Base-by-base conservation (phyloP, 345 rosid genomes). In the Eutrema heterophyllum region DNA sequence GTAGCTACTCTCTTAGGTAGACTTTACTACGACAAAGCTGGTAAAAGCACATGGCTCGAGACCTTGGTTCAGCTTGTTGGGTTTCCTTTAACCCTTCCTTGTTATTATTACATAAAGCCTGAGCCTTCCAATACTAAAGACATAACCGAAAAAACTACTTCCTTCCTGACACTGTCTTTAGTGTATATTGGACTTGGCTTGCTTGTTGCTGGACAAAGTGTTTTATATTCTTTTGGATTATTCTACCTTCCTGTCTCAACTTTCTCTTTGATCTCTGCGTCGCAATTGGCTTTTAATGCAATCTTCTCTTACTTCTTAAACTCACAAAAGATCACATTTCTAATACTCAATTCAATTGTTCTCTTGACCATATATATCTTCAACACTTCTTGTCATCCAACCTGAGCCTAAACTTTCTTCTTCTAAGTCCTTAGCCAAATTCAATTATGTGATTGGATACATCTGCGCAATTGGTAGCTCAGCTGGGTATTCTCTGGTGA, bases 1-100 rank as follows among this genome's bases (percentile, higher is more conserved):
- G 49, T 49, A 18, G 83, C 90, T 2, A 72, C 81, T 0, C 60
- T 86, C 46, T 56, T 84, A 62, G 88, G 83, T 41, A 84, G 86
- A 68, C 74, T 84, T 11, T 88, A 86, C 82, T 84, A 51, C 33
- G 75, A 77, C 8, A 78, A 85, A 72, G 86, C 91, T 7, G 87
- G 91, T 30, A 78, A 62, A 21, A 82, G 89, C 81, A 78, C 69
- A 55, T 86, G 91, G 87, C 41, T 86, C 1, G 83, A 67, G 50
- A 72, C 91, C 6, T 75, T 84, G 3, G 80, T 78, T 15, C 90
- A 85, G 44, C 70, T 71, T 43, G 45, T 64, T 24, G 90, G 89
- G 56, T 83, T 88, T 79, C 84, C 84, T 5, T 36, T 86, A 65
- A 80, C 65, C 30, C 18, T 88, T 8, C 88, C 88, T 41, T 82